These are phyloP conservation scores for Kuraishia hungarica DNA, from an alignment of 805 yeast species.

Conservation along the genomic window DNA sequence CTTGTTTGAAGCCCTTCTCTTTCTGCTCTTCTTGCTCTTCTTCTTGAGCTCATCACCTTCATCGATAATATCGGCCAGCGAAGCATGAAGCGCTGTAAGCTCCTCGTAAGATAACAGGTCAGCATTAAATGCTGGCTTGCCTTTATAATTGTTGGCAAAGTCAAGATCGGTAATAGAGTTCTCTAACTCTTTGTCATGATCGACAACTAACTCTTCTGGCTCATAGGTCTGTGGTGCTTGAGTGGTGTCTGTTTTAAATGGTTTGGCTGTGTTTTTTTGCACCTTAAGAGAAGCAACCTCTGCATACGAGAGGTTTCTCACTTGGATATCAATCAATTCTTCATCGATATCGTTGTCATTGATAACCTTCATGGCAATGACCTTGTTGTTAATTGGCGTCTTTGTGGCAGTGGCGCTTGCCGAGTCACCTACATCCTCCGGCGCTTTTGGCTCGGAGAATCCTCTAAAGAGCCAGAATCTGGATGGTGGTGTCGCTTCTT, in stretches of 20 bases:
- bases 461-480: neutral
- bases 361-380: constrained; percentile 23
- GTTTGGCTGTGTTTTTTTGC: neutral
- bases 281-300: constrained; percentile 35
- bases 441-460: neutral
- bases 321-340: constrained; percentile 36
- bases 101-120: constrained; percentile 2
- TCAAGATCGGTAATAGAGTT: constrained; percentile 24
- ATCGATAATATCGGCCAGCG: neutral
- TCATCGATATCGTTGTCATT: constrained; percentile 26
- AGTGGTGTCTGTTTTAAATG: neutral
- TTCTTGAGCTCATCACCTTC: neutral
- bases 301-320: constrained; percentile 42
- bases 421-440: neutral
- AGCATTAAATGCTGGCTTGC: neutral
- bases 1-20: constrained; percentile 2
- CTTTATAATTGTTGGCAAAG: constrained; percentile 12
- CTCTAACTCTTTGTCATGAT: constrained; percentile 20
- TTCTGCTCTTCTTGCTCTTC: constrained; percentile 1
- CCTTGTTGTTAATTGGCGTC: constrained; percentile 1
- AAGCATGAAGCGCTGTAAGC: neutral
- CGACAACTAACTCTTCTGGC: constrained; percentile 14
- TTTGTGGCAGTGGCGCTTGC: neutral
- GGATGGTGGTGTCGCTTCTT: neutral
- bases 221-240: neutral